Base-by-base conservation (phyloP, 768 basidiomycete species). In the Russula ochroleuca region DNA sequence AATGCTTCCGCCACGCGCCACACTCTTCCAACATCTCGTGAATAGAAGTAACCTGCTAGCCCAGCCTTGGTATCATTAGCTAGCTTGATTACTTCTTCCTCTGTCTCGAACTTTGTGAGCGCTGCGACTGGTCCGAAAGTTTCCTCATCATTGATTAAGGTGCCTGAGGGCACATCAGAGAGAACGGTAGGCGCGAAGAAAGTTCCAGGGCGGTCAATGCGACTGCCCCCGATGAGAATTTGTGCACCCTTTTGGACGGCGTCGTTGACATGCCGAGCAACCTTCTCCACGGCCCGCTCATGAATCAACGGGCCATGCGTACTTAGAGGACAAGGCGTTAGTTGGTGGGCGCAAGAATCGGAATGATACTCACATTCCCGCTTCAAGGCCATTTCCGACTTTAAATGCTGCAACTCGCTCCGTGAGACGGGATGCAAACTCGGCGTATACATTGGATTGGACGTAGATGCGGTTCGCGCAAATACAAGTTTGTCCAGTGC, bases 231-330 rank as follows among this genome's bases (percentile, higher is more conserved):
- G 40, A 93, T 80, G 45, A 98, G 84, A 52, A 98, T 75, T 74
- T 88, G 88, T 0, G 94, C 97, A 37, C 97, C 97, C 59, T 84
- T 85, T 37, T 80, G 70, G 57, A 96, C 78, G 10, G 96, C 97
- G 68, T 98, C 94, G 31, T 92, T 82, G 64, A 99, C 85, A 75
- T 99, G 97, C 51, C 79, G 76, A 57, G 83, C 77, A 19, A 95
- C 93, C 75, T 99, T 99, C 69, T 88, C 83, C 56, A 94, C 77
- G 0, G 94, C 94, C 25, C 86, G 86, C 17, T 75, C 74, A 75
- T 98, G 95, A 65, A 99, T 97, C 54, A 99, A 81, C 15, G 97
- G 97, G 0, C 97, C 97, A 69, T 98, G 95, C 0, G 96, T 98
- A 48, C 90, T 92, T 35, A 10, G 48, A 8, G 47, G 40, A 15